phyloP scores from a whole-genome alignment of 2,329 filamentous ascomycete genomes.

The Chlorencoelia australis region DNA sequence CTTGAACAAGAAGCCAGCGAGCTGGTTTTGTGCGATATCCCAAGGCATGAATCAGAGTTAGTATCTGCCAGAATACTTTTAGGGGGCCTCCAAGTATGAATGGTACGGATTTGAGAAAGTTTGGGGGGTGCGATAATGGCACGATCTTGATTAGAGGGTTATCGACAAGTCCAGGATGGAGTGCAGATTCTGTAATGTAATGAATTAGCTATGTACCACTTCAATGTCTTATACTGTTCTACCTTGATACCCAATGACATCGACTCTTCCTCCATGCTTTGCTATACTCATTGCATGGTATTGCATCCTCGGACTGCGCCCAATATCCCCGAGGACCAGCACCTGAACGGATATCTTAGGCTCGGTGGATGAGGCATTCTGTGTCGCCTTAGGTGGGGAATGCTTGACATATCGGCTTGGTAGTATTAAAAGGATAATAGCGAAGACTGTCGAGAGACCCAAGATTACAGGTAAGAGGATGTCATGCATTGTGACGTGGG shows the following conservation, averaged over 20 bases:
- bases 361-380: conserved; percentile 18
- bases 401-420: conserved; percentile 31
- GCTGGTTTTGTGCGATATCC: conserved; percentile 64
- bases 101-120: conserved; percentile 55
- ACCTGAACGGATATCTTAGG: conserved; percentile 57
- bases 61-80: conserved; percentile 78
- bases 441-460: conserved; percentile 26
- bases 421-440: conserved; percentile 25
- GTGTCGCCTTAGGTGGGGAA: conserved; percentile 23
- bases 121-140: conserved; percentile 58
- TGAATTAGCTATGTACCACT: conserved; percentile 5
- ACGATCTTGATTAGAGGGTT: conserved; percentile 62
- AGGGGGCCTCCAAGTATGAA: conserved; percentile 72
- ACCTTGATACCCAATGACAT: conserved; percentile 85
- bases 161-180: conserved; percentile 65
- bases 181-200: conserved; percentile 54
- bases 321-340: conserved; percentile 89
- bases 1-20: conserved; percentile 68
- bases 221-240: conserved; percentile 3
- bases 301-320: conserved; percentile 93
- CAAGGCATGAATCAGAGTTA: conserved; percentile 59
- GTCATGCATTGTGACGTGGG: conserved; percentile 22
- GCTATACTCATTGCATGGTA: conserved; percentile 93
- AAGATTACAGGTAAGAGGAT: conserved; percentile 21
- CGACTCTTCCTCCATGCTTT: conserved; percentile 67